Conservation (phyloP, 2,329 filamentous ascomycete species). For the Neonectria magnoliae region DNA sequence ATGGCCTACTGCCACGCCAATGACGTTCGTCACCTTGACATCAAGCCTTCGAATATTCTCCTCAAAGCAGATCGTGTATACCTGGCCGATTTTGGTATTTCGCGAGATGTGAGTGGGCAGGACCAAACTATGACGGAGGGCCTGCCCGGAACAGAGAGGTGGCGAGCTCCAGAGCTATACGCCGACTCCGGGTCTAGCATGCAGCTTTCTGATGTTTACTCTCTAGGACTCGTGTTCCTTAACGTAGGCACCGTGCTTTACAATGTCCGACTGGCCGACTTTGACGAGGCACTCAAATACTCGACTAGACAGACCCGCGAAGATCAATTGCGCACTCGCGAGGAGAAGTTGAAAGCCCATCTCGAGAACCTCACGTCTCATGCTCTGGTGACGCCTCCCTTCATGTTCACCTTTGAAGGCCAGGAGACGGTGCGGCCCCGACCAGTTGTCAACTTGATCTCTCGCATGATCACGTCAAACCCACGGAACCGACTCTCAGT, state of each 20-base stretch:
- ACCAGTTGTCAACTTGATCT: conserved; percentile 51
- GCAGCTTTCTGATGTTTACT: conserved; percentile 60
- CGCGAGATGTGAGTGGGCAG: conserved; percentile 56
- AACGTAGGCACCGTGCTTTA: conserved; percentile 57
- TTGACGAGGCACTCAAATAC: conserved; percentile 51
- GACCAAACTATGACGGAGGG: conserved; percentile 58
- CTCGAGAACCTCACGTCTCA: conserved; percentile 47
- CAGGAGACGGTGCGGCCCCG: conserved; percentile 53
- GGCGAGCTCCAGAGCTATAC: conserved; percentile 58
- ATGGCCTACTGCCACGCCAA: conserved; percentile 54
- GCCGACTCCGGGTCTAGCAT: conserved; percentile 52
- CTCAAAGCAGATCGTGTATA: conserved; percentile 57
- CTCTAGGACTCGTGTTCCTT: conserved; percentile 57
- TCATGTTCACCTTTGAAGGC: conserved; percentile 50
- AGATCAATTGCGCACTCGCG: conserved; percentile 47
- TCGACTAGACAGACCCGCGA: conserved; percentile 39
- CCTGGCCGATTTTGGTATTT: conserved; percentile 61
- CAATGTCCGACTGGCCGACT: conserved; percentile 50
- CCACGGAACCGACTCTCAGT: conserved; percentile 48
- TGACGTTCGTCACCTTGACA: conserved; percentile 57
- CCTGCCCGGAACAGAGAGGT: conserved; percentile 54
- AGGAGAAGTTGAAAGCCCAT: conserved; percentile 49
- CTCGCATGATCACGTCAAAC: conserved; percentile 48
- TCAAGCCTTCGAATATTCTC: conserved; percentile 61
- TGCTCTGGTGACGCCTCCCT: conserved; percentile 49